A percentile compares a stretch with the other conserved stretches of the same genome.
Conservation (phyloP, 257 asterid genomes). For the Fraxinus cuspidata region DNA sequence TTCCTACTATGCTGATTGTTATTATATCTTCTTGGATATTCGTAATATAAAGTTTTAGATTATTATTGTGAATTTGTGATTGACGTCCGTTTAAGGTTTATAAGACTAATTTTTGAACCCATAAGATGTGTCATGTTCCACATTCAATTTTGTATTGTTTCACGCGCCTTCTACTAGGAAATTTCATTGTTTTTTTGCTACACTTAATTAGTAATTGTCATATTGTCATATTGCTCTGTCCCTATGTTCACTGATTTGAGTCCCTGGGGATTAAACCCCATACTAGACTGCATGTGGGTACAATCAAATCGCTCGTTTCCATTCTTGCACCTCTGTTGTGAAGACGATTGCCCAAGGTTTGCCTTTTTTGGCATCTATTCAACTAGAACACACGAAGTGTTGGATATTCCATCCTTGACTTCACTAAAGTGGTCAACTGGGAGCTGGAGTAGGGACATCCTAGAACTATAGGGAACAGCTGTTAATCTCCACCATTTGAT, state of each 20-base stretch:
- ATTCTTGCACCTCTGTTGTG: neutral
- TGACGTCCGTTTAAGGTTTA: neutral
- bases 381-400: neutral
- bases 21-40: neutral
- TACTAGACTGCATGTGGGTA: neutral
- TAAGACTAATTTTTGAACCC: neutral
- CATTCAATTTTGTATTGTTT: neutral
- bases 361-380: neutral
- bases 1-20: conserved; percentile 15
- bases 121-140: neutral
- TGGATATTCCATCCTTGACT: neutral
- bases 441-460: neutral
- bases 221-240: neutral
- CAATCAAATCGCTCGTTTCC: neutral
- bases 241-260: neutral
- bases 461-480: neutral
- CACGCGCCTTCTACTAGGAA: neutral
- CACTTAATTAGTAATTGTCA: neutral
- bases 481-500: neutral
- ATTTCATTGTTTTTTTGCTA: neutral
- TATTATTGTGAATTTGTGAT: neutral
- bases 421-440: neutral
- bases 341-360: neutral
- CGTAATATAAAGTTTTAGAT: neutral
- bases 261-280: neutral